Conservation (phyloP, 495 filamentous ascomycete species). For the Aspergillus steynii region DNA sequence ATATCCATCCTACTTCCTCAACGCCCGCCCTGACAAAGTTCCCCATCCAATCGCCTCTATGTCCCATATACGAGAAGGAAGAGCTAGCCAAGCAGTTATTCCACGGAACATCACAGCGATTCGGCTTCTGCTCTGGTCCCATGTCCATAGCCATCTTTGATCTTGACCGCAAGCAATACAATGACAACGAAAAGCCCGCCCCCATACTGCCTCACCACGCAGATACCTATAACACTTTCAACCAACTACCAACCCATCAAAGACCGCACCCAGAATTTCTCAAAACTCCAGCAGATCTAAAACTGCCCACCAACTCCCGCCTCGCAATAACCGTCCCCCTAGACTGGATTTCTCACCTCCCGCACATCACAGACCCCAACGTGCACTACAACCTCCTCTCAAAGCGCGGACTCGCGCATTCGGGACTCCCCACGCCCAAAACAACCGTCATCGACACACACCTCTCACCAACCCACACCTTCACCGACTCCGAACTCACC, state of each 20-base stretch:
- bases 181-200: background rate
- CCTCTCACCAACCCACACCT: background rate
- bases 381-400: constrained; percentile 10
- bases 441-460: constrained; percentile 10
- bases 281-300: background rate
- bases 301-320: background rate
- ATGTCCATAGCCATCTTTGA: constrained; percentile 10
- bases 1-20: background rate
- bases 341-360: constrained; percentile 7
- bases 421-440: constrained; percentile 6
- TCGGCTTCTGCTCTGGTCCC: constrained; percentile 8
- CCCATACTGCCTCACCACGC: background rate
- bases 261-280: background rate
- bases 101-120: constrained; percentile 6
- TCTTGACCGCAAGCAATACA: background rate
- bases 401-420: constrained; percentile 14
- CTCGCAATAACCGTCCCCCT: constrained; percentile 5
- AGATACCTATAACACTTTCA: constrained; percentile 1
- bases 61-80: background rate
- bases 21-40: background rate
- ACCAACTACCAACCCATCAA: constrained; percentile 6
- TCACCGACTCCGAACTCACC: background rate
- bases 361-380: constrained; percentile 5
- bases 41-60: background rate
- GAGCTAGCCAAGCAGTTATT: background rate